Conservation (phyloP, 768 basidiomycete species). For the Gloeostereum incarnatum region DNA sequence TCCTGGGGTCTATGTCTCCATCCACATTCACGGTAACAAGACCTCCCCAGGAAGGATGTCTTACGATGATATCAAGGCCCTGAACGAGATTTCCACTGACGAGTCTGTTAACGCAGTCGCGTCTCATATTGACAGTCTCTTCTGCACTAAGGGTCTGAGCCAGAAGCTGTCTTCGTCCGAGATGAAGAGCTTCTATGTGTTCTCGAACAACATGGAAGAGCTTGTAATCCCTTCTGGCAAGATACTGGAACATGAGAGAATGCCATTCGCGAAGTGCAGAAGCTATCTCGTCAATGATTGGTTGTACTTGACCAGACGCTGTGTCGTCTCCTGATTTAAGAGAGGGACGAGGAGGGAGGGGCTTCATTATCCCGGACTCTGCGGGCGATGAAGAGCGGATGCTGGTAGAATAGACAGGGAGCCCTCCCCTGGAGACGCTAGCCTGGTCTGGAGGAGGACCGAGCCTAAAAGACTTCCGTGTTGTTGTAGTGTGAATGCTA, state of each 20-base stretch:
- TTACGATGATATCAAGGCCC: conserved; percentile 90
- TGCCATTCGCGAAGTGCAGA: conserved; percentile 97
- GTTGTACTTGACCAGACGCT: conserved; percentile 69
- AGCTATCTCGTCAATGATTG: conserved; percentile 95
- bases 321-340: conserved; percentile 95
- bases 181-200: conserved; percentile 86
- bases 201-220: conserved; percentile 81
- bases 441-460: conserved; percentile 70
- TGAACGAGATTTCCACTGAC: conserved; percentile 89
- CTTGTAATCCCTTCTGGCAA: conserved; percentile 81
- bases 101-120: conserved; percentile 81
- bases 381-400: conserved; percentile 64
- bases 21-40: conserved; percentile 88
- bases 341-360: conserved; percentile 84
- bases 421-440: conserved; percentile 59
- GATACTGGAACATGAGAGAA: conserved; percentile 82
- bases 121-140: conserved; percentile 72
- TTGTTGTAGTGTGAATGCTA: conserved; percentile 16
- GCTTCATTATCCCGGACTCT: conserved; percentile 59
- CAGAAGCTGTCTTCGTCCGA: conserved; percentile 85
- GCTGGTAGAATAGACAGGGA: conserved; percentile 68
- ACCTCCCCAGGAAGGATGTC: conserved; percentile 86
- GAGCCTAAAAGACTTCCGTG: conserved; percentile 61
- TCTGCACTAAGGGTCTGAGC: conserved; percentile 81
- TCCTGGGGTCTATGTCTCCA: conserved; percentile 69